Evolutionary conservation across 2,329 filamentous ascomycete species (phyloP).

Genomic region (Trichoderma atroviride): DNA sequence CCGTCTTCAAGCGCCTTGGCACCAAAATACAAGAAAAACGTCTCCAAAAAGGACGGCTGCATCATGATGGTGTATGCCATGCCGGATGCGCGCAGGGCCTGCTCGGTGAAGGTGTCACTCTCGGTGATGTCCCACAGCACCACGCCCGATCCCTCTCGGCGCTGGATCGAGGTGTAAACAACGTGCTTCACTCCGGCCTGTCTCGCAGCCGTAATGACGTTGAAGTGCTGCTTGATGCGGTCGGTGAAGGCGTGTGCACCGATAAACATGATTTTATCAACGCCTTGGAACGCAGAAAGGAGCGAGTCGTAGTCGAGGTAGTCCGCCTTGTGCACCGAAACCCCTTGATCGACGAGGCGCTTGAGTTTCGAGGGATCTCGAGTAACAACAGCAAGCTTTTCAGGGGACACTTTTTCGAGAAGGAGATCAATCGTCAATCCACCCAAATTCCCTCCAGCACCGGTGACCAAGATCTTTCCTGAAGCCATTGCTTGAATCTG

Average conservation of each 20-base stretch:
- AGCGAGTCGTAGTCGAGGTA: slow-evolving; percentile 7
- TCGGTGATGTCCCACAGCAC: not conserved
- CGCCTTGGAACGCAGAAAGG: not conserved
- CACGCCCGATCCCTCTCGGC: not conserved
- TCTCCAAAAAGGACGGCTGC: slow-evolving; percentile 8
- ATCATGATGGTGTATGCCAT: slow-evolving; percentile 12
- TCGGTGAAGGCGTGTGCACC: slow-evolving; percentile 5
- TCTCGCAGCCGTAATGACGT: not conserved
- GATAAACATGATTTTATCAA: slow-evolving; percentile 5
- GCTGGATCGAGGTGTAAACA: slow-evolving; percentile 2
- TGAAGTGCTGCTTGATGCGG: slow-evolving; percentile 13
- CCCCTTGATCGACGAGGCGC: slow-evolving; percentile 2
- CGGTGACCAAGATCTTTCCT: slow-evolving; percentile 10
- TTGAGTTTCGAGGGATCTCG: slow-evolving; percentile 1
- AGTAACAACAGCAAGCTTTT: not conserved
- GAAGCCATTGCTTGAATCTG: not conserved
- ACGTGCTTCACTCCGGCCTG: not conserved
- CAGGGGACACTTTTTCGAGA: not conserved
- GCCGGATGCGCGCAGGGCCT: not conserved
- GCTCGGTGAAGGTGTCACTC: slow-evolving; percentile 9
- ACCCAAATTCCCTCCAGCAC: not conserved
- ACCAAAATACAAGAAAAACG: not conserved
- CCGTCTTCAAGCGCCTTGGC: not conserved
- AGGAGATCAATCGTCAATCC: not conserved
- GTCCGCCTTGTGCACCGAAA: not conserved